Percentiles rank a stretch among this genome's conserved stretches.
Evolutionary conservation across 2,329 filamentous ascomycete genomes (phyloP).

Genomic region (Pseudogymnoascus sp.): DNA sequence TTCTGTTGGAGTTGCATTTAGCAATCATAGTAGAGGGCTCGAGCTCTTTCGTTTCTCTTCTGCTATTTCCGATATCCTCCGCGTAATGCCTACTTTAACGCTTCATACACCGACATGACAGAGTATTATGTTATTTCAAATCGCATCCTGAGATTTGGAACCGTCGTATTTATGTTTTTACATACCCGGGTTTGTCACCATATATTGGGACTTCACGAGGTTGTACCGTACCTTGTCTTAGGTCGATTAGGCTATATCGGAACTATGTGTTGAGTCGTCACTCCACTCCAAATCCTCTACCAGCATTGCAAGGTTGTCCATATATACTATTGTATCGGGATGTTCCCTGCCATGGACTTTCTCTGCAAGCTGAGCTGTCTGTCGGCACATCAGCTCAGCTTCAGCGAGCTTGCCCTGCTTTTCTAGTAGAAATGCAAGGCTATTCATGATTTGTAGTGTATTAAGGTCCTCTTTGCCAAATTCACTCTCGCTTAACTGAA

Average conservation of each 20-base stretch:
- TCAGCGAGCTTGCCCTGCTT: constrained; percentile 3
- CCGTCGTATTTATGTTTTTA: not conserved
- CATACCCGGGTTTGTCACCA: too few species aligned
- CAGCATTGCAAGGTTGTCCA: not conserved
- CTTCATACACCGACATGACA: not conserved
- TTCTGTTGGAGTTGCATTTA: not conserved
- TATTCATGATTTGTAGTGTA: too few species aligned
- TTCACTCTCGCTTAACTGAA: too few species aligned
- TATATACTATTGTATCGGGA: not conserved
- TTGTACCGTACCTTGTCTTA: not conserved
- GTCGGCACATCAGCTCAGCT: not conserved
- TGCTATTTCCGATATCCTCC: not conserved
- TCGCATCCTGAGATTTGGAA: not conserved
- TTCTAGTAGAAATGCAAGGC: too few species aligned
- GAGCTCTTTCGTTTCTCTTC: not conserved
- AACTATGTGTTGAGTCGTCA: not conserved
- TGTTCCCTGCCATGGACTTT: constrained; percentile 13
- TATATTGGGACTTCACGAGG: not conserved
- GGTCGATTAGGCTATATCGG: not conserved
- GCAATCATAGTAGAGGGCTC: not conserved
- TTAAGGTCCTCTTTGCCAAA: too few species aligned
- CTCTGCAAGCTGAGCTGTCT: constrained; percentile 9
- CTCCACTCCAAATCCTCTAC: not conserved
- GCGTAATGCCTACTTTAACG: not conserved
- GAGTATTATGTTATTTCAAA: not conserved